phyloP scores from a whole-genome alignment of 2,329 filamentous ascomycete genomes.

The Cytospora leucostoma region DNA sequence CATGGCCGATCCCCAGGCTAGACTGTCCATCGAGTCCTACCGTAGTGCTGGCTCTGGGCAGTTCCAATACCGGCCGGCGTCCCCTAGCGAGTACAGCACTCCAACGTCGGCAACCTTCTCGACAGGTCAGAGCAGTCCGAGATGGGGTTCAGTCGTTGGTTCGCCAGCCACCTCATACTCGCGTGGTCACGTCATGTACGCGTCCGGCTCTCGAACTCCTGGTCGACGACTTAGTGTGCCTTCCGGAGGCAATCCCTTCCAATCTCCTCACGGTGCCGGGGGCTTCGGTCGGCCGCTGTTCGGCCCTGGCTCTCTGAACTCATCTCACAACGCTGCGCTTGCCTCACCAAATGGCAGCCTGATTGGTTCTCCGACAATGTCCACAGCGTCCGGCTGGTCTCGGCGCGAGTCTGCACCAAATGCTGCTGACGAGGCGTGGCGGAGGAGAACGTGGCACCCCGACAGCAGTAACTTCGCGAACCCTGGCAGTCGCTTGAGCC shows the following conservation, averaged over 20 bases:
- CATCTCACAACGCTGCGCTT: constrained; percentile 58
- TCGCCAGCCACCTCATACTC: constrained; percentile 74
- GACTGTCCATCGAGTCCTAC: constrained; percentile 69
- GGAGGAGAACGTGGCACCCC: constrained; percentile 88
- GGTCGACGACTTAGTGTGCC: constrained; percentile 81
- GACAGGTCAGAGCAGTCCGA: constrained; percentile 73
- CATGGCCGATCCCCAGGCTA: constrained; percentile 72
- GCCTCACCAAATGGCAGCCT: constrained; percentile 60
- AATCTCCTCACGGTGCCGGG: constrained; percentile 57
- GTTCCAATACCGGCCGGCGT: constrained; percentile 67
- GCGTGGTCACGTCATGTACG: constrained; percentile 72
- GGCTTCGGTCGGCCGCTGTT: constrained; percentile 56
- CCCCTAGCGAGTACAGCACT: constrained; percentile 75
- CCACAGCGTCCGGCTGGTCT: constrained; percentile 59
- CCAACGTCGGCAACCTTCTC: constrained; percentile 84
- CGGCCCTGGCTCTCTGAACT: constrained; percentile 54
- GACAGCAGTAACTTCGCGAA: constrained; percentile 67
- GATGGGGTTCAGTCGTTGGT: constrained; percentile 66
- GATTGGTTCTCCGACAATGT: constrained; percentile 65
- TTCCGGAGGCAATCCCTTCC: constrained; percentile 73
- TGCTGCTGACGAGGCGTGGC: constrained; percentile 72
- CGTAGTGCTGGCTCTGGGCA: constrained; percentile 64
- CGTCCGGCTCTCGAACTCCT: constrained; percentile 62
- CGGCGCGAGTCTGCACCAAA: constrained; percentile 66
- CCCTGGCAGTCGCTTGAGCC: constrained; percentile 72